Evolutionary conservation across 768 basidiomycete species (phyloP), one percentile per base, ranked within the genome.

Genomic region (Nevesoporus exiguus): DNA sequence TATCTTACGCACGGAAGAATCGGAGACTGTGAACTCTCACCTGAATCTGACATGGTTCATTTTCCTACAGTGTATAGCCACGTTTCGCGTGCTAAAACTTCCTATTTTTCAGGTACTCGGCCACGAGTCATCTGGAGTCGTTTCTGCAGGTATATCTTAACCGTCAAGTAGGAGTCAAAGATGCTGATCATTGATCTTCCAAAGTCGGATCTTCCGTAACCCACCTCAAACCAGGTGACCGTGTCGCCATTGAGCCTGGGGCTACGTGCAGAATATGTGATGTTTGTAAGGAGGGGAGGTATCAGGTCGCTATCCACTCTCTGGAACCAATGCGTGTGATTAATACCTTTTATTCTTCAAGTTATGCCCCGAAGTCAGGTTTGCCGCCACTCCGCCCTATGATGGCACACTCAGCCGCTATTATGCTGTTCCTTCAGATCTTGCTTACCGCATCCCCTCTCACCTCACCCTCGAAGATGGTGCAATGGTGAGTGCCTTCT

Each of bases 341-440:
- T 58, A 19, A 47, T 42, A 40, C 27, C 36, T 41, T 39, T 29
- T 19, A 9, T 47, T 36, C 31, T 29, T 22, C 47, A 58, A 92
- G 90, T 80, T 96, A 54, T 96, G 94, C 73, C 81, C 88, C 1
- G 78, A 93, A 51, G 88, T 96, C 68, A 76, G 81, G 47, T 95
- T 95, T 62, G 93, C 94, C 17, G 94, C 95, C 2, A 96, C 95
- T 14, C 96, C 95, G 50, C 96, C 96, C 1, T 83, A 88, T 65
- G 89, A 96, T 64, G 95, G 95, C 50, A 98, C 95, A 14, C 82
- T 97, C 21, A 79, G 79, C 44, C 81, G 92, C 42, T 96, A 88
- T 76, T 98, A 96, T 73, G 82, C 80, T 49, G 77, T 96, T 52
- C 92, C 94, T 15, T 84, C 84, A 24, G 90, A 97, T 69, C 79